Base-by-base conservation (phyloP, 78 protist species). In the Guillardia theta region DNA sequence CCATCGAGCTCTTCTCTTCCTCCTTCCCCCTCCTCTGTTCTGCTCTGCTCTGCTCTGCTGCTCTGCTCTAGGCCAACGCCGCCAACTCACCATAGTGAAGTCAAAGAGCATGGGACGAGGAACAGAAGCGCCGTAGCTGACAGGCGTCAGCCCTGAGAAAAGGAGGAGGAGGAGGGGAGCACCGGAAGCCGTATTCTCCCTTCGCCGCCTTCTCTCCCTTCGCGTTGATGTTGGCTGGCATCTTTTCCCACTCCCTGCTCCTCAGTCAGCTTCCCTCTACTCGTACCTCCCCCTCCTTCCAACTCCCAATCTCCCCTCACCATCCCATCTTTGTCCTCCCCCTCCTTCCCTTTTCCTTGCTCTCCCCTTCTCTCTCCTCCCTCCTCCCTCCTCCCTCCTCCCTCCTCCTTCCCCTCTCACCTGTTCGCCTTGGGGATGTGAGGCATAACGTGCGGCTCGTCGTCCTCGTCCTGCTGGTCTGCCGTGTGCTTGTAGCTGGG, bases 161-260 rank as follows among this genome's bases (percentile, higher is more conserved):
- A 50, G 58, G 58, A 50, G 58, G 58, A 15, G 58, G 58, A 50
- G 58, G 58, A 15, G 58, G 58, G 58, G 58, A 8, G 70, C 3
- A 58, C 70, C 83, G 83, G 83, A 70, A 70, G 83, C 83, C 83
- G 36, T 36, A 70, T 36, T 70, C 83, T 15, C 83, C 83, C 41
- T 70, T 70, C 36, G 41, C 22, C 21, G 22, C 9, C 41, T 33
- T 70, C 41, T 24, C 36, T 3, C 83, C 83, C 41, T 70, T 24
- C 36, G 36, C 27, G 83, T 70, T 24, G 36, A 22, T 33, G 41
- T 70, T 70, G 8, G n/a, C 83, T 36, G 83, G 83, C 83, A 70
- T 70, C 41, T 70, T 12, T 43, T 70, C 83, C 83, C 83, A 70
- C 46, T 24, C 83, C 83, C 70, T 58, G 70, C 70, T 10, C 58